Conservation (phyloP, 352 stramenopile genomes). For the Globisporangium megalacanthum region DNA sequence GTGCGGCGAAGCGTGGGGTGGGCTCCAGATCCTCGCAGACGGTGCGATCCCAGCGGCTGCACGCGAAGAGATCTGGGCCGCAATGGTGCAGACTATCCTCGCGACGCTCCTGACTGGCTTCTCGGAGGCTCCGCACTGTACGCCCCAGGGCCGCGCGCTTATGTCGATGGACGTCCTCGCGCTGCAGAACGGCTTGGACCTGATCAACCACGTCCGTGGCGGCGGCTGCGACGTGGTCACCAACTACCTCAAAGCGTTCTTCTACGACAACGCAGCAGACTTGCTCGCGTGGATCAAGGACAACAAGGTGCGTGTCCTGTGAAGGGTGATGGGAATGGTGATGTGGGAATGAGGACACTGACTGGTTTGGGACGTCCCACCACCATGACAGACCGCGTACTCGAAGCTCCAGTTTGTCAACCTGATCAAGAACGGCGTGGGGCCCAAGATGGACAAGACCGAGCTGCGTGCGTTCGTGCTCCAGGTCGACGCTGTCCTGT, state of each 20-base stretch:
- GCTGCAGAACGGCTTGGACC: conserved; percentile 75
- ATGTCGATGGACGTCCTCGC: conserved; percentile 97
- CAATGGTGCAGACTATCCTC: conserved; percentile 83
- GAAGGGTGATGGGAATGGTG: not conserved
- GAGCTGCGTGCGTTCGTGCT: conserved; percentile 57
- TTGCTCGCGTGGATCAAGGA: conserved; percentile 75
- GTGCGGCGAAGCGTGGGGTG: conserved; percentile 75
- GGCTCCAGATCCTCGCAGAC: conserved; percentile 60
- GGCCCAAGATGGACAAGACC: conserved; percentile 41
- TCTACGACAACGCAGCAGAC: conserved; percentile 71
- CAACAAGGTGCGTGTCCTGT: conserved; percentile 47
- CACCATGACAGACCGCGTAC: conserved; percentile 30
- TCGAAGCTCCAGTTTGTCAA: conserved; percentile 56
- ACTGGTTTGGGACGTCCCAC: too few species aligned
- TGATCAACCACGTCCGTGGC: conserved; percentile 76
- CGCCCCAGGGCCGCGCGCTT: conserved; percentile 91
- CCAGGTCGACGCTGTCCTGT: conserved; percentile 52
- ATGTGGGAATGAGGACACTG: not conserved
- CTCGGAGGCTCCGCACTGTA: conserved; percentile 84
- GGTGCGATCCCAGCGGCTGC: conserved; percentile 61
- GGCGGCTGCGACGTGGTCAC: conserved; percentile 64
- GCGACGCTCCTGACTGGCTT: conserved; percentile 91
- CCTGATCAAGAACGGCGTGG: conserved; percentile 62
- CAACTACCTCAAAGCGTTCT: conserved; percentile 89
- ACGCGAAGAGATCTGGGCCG: conserved; percentile 72